Evolutionary conservation across 352 stramenopile species (phyloP).

Genomic region (Sclerospora graminicola): DNA sequence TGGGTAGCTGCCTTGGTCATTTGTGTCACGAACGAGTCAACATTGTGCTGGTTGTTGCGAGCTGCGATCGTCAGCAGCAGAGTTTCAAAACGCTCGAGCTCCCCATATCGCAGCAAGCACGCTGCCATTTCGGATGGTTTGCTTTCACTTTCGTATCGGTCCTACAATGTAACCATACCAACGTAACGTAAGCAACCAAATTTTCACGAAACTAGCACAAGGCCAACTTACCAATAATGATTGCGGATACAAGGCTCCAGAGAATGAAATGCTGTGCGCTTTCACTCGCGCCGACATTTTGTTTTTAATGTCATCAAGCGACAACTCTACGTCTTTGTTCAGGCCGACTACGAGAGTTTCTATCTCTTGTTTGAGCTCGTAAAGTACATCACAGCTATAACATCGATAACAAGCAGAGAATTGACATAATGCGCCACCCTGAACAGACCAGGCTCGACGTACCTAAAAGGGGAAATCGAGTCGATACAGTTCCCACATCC

Average conservation of each 20-base stretch:
- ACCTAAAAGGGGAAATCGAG: constrained; percentile 27
- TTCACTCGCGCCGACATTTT: constrained; percentile 39
- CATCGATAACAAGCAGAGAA: constrained; percentile 2
- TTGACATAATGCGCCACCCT: neutral
- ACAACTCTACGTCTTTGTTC: constrained; percentile 12
- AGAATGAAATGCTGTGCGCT: constrained; percentile 29
- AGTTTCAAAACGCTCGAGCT: constrained; percentile 20
- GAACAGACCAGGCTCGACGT: neutral
- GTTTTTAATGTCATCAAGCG: constrained; percentile 20
- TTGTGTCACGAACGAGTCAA: constrained; percentile 10
- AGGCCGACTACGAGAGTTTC: constrained; percentile 20
- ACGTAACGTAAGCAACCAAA: neutral
- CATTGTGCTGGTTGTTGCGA: constrained; percentile 9
- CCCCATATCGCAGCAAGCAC: constrained; percentile 21
- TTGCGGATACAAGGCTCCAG: constrained; percentile 22
- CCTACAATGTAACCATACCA: constrained; percentile 2
- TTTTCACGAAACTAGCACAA: too few species aligned
- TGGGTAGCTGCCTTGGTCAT: constrained; percentile 4
- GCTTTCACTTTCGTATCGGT: constrained; percentile 9
- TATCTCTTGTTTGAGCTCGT: constrained; percentile 34
- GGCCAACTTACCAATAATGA: constrained; percentile 35
- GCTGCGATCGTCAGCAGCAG: constrained; percentile 9
- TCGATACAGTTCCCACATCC: constrained; percentile 9
- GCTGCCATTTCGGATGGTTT: constrained; percentile 7
- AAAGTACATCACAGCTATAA: constrained; percentile 23